Conservation (phyloP, 139 green algal genomes). For the Chlorella vulgaris region DNA sequence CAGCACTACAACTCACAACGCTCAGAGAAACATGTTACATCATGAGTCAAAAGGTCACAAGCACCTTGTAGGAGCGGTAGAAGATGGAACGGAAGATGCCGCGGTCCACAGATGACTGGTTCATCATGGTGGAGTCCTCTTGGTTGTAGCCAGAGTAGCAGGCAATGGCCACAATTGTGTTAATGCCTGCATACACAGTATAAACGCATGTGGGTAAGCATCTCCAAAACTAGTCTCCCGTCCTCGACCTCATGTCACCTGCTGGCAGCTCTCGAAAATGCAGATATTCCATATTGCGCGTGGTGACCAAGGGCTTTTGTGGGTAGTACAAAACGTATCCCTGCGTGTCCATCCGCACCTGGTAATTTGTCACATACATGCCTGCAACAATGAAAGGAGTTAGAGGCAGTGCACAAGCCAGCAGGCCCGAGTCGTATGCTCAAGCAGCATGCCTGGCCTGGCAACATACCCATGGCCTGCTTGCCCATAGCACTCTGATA, state of each 20-base stretch:
- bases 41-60: too few species aligned
- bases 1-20: too few species aligned
- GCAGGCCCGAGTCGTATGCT: neutral
- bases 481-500: conserved; percentile 97
- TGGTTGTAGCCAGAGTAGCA: conserved; percentile 99
- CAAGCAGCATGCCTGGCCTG: neutral
- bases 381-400: conserved; percentile 36
- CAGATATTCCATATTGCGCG: conserved; percentile 88
- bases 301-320: conserved; percentile 96
- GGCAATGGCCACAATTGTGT: conserved; percentile 96
- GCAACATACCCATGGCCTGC: conserved; percentile 87
- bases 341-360: conserved; percentile 79
- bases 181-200: conserved; percentile 66
- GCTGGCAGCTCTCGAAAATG: conserved; percentile 86
- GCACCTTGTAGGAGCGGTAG: conserved; percentile 88
- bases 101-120: conserved; percentile 94
- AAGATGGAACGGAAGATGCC: conserved; percentile 98
- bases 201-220: neutral
- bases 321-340: conserved; percentile 97
- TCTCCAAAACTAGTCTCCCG: too few species aligned
- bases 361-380: conserved; percentile 93
- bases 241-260: too few species aligned
- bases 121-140: conserved; percentile 99
- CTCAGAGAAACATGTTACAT: too few species aligned
- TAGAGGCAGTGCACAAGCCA: neutral